Evolutionary conservation across 805 yeast genomes (phyloP).

Genomic region (Schwanniomyces yamadae): DNA sequence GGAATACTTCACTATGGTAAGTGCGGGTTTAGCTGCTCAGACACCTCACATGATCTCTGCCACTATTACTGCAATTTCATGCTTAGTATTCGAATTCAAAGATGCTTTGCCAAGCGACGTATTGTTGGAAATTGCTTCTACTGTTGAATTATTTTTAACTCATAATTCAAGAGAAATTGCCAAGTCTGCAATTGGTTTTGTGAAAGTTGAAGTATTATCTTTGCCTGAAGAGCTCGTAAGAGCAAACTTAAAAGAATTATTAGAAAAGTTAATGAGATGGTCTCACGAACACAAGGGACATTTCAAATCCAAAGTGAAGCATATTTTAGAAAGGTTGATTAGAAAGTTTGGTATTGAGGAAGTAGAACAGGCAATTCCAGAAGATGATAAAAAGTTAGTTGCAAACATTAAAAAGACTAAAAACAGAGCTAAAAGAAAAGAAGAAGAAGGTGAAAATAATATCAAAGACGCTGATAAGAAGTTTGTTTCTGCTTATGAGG

Average conservation of each 20-base stretch:
- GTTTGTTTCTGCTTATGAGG: constrained; percentile 87
- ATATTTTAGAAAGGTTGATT: constrained; percentile 85
- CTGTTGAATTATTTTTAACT: constrained; percentile 86
- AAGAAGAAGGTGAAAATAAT: constrained; percentile 33
- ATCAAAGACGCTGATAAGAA: constrained; percentile 37
- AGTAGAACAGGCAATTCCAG: constrained; percentile 85
- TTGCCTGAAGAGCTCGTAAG: constrained; percentile 76
- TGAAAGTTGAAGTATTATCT: constrained; percentile 81
- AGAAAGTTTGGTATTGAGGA: constrained; percentile 88
- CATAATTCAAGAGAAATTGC: constrained; percentile 92
- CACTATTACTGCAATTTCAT: constrained; percentile 80
- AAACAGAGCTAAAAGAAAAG: constrained; percentile 78
- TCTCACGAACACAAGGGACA: constrained; percentile 95
- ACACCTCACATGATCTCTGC: constrained; percentile 97
- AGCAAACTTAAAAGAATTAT: constrained; percentile 61
- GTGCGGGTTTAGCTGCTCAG: constrained; percentile 94
- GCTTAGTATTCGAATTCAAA: constrained; percentile 84
- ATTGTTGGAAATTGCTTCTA: constrained; percentile 73
- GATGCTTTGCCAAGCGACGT: constrained; percentile 57
- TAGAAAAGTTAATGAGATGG: constrained; percentile 81
- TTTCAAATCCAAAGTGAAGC: constrained; percentile 89
- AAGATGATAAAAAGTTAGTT: constrained; percentile 79
- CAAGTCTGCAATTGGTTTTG: constrained; percentile 90
- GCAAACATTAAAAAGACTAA: constrained; percentile 82
- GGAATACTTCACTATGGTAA: constrained; percentile 87